Conservation (phyloP, 225 moss, liverwort and hornwort species). For the Straminergon stramineum region DNA sequence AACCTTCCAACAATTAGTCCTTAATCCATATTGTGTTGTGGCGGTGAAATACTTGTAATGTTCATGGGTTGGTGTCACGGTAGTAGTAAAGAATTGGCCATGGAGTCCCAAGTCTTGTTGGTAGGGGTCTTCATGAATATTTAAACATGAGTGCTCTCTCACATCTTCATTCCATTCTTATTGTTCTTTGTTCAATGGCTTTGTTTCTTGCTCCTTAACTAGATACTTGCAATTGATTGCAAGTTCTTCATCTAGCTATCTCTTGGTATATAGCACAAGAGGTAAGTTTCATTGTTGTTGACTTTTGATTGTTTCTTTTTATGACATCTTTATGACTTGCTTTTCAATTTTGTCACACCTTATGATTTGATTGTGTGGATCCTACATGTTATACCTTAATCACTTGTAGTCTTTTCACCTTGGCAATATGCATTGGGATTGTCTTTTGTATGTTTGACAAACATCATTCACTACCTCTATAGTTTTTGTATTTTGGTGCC, state of each 20-base stretch:
- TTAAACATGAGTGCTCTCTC: not conserved
- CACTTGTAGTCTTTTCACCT: not conserved
- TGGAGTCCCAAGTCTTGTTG: not conserved
- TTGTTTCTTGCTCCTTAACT: not conserved
- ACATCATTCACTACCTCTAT: not conserved
- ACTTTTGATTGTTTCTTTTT: not conserved
- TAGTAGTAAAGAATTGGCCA: not conserved
- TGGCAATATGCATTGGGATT: not conserved
- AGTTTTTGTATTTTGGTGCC: not conserved
- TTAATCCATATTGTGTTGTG: not conserved
- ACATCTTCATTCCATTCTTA: not conserved
- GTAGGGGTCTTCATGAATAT: not conserved
- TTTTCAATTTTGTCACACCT: not conserved
- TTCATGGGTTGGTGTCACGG: not conserved
- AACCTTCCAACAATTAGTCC: not conserved
- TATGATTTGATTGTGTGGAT: not conserved
- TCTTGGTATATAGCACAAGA: fast-evolving
- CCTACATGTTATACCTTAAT: not conserved
- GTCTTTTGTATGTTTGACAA: not conserved
- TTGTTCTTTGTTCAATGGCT: not conserved
- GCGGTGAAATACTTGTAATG: no score
- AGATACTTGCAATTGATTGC: not conserved
- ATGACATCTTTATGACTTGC: not conserved
- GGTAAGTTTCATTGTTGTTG: not conserved
- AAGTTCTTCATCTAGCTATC: not conserved